Evolutionary conservation across 495 filamentous ascomycete species (phyloP).

Genomic region (Elasticomyces elasticus): DNA sequence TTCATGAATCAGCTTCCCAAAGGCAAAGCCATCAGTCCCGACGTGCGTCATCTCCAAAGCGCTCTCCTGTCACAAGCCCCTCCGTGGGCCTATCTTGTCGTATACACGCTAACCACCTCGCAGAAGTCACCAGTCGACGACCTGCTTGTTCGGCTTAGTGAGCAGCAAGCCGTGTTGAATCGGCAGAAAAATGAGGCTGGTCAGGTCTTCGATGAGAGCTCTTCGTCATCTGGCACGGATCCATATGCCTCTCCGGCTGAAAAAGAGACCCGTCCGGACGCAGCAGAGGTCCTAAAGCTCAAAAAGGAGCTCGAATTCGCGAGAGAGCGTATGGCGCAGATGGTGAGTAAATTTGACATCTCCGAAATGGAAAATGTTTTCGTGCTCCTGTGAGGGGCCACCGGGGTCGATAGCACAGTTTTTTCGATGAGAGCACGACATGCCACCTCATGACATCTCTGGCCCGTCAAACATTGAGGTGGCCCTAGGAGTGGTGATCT

Average conservation of each 20-base stretch:
- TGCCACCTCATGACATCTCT: too few relatives aligned
- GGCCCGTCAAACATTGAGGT: too few relatives aligned
- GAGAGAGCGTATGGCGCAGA: constrained; percentile 65
- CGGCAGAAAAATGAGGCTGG: constrained; percentile 33
- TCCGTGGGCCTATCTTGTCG: too few relatives aligned
- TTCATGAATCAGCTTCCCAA: constrained; percentile 32
- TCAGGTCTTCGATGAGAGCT: constrained; percentile 7
- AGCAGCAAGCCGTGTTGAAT: constrained; percentile 51
- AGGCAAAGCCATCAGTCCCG: not conserved
- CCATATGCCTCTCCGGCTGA: constrained; percentile 39
- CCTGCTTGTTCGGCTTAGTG: constrained; percentile 55
- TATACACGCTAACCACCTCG: not conserved
- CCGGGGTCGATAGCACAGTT: too few relatives aligned
- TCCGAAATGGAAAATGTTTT: too few relatives aligned
- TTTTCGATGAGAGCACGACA: too few relatives aligned
- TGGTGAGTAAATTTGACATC: too few relatives aligned
- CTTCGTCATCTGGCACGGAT: constrained; percentile 45
- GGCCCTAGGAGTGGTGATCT: too few relatives aligned
- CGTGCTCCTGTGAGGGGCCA: too few relatives aligned
- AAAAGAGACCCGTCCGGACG: constrained; percentile 32
- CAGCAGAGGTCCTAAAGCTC: constrained; percentile 47
- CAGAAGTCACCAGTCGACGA: constrained; percentile 42
- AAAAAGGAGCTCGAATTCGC: constrained; percentile 67
- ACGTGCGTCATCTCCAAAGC: constrained; percentile 19
- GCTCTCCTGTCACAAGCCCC: not conserved